Evolutionary conservation across 768 basidiomycete species (phyloP).

Genomic region (Hysterangium stoloniferum): DNA sequence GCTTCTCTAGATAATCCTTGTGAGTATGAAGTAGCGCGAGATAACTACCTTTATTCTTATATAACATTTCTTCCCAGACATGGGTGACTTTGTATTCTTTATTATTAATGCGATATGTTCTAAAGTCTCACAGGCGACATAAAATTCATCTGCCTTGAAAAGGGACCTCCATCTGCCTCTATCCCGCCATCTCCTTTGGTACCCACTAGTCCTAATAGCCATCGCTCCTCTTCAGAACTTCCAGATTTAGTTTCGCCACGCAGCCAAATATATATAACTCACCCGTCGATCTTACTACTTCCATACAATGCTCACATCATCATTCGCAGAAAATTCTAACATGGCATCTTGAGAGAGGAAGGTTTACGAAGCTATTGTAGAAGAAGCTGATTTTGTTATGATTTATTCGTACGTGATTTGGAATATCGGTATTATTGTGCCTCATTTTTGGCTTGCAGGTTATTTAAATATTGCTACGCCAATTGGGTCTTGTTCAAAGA

Average conservation of each 20-base stretch:
- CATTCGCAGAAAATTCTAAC: slow-evolving; percentile 52
- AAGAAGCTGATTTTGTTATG: slow-evolving; percentile 72
- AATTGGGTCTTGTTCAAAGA: slow-evolving; percentile 68
- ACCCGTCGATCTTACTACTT: slow-evolving; percentile 72
- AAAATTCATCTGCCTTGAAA: slow-evolving; percentile 65
- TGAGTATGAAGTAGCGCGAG: slow-evolving; percentile 23
- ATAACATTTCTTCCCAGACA: neutral
- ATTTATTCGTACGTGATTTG: slow-evolving; percentile 26
- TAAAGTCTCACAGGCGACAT: slow-evolving; percentile 75
- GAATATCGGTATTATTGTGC: neutral
- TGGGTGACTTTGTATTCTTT: too few relatives aligned
- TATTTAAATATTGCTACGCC: slow-evolving; percentile 68
- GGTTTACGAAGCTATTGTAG: slow-evolving; percentile 58
- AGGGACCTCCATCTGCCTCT: slow-evolving; percentile 26
- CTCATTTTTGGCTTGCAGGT: slow-evolving; percentile 41
- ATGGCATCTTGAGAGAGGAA: slow-evolving; percentile 41
- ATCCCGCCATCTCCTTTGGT: slow-evolving; percentile 23
- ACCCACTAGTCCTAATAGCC: slow-evolving; percentile 25
- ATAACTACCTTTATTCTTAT: neutral
- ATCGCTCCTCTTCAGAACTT: slow-evolving; percentile 32
- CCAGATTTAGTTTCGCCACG: slow-evolving; percentile 39
- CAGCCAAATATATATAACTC: slow-evolving; percentile 75
- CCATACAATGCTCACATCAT: slow-evolving; percentile 61
- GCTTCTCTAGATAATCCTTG: slow-evolving; percentile 66
- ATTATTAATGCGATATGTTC: neutral